phyloP scores from a whole-genome alignment of 352 stramenopile genomes.

The Phytophthora europaea region DNA sequence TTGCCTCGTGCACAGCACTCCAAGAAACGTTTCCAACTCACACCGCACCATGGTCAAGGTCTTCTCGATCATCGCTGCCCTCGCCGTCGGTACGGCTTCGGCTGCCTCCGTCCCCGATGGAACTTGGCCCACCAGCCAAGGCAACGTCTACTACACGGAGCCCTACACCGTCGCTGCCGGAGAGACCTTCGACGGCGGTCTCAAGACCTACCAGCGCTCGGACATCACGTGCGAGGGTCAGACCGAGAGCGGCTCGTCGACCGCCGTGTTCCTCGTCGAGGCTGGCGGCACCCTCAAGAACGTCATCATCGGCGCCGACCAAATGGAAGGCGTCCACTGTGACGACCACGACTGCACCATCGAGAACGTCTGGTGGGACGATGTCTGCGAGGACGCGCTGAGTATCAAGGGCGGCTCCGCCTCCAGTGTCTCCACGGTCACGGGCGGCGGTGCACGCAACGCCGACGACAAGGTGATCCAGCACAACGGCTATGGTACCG shows the following conservation, averaged over 20 bases:
- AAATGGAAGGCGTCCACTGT: constrained; percentile 61
- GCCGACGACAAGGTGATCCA: constrained; percentile 67
- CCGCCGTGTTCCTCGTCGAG: constrained; percentile 50
- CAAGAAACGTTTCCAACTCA: background rate
- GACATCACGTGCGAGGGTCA: constrained; percentile 53
- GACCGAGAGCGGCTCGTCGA: constrained; percentile 34
- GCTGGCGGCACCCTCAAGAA: constrained; percentile 60
- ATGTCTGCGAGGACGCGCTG: constrained; percentile 58
- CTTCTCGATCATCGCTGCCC: constrained; percentile 4
- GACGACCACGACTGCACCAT: constrained; percentile 50
- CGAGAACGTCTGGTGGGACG: constrained; percentile 68
- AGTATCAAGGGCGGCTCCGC: constrained; percentile 52
- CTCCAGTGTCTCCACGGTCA: constrained; percentile 40
- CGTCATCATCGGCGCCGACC: constrained; percentile 59
- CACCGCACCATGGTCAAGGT: constrained; percentile 31
- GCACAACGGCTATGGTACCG: constrained; percentile 54
- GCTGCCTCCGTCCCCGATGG: constrained; percentile 32
- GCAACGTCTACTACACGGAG: constrained; percentile 31
- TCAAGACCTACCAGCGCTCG: constrained; percentile 69
- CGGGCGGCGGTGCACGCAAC: constrained; percentile 48
- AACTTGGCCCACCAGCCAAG: constrained; percentile 36
- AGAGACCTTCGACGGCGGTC: constrained; percentile 59
- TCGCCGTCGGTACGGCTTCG: constrained; percentile 6
- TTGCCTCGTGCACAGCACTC: too few species aligned
- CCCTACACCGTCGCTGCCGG: constrained; percentile 46